Evolutionary conservation across 2,329 filamentous ascomycete species (phyloP), one percentile per base, ranked within the genome.

Genomic region (Neofusicoccum kwambonambiense): DNA sequence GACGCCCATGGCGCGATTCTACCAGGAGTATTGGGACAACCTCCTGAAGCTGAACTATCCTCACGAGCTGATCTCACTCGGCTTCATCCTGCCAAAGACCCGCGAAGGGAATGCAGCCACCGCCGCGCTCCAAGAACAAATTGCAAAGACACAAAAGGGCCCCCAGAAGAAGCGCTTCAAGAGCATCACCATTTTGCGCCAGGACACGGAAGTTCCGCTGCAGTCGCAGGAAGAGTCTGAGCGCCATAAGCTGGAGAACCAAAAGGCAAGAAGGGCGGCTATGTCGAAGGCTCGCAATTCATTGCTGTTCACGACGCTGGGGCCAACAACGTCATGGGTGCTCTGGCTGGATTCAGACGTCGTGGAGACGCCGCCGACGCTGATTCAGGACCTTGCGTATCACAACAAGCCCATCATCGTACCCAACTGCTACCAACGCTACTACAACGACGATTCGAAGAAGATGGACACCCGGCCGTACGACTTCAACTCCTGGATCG

Each of bases 401-500:
- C 92, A 96, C 78, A 87, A 98, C 79, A 92, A 95, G 79, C 86
- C 92, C n/a, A 87, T 99, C 68, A 90, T 98, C 64, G 93, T 93
- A 0, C 92, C 95, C 60, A 99, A 99, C 76, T 98, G 94, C 82
- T 97, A 90, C 83, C 95, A 99, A 80, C 84, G 90, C 68, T 98
- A 87, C 70, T 81, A 80, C 71, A 79, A 84, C 79, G 86, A 85
- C 52, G 89, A 97, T 68, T 89, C 86, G 60, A 89, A 90, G 72
- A 83, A 87, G 68, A 86, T 87, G 81, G 87, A 89, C 49, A 87
- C 94, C 73, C 87, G 95, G 4, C 88, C 93, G 0, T 99, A 99
- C 77, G 95, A 99, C 80, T 98, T 89, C 84, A 99, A 99, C 81
- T 96, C 91, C 76, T 99, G 95, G 95, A 88, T 94, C 73, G 95